phyloP scores from a whole-genome alignment of 164 flowering plant species.

The Platanus orientalis region DNA sequence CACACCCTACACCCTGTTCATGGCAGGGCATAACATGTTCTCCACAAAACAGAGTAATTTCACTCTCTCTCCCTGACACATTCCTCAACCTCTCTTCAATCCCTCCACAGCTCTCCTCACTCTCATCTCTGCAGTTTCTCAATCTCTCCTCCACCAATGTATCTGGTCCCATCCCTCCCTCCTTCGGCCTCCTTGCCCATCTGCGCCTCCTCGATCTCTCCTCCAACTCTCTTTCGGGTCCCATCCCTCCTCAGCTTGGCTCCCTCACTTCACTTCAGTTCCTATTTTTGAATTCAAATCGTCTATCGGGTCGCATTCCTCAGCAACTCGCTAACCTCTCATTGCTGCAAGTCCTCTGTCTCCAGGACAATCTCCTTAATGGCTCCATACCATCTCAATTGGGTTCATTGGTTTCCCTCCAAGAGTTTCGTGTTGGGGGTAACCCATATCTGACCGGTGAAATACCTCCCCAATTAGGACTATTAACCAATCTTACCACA shows the following conservation, averaged over 20 bases:
- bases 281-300: constrained; percentile 73
- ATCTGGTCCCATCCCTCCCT: constrained; percentile 80
- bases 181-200: constrained; percentile 49
- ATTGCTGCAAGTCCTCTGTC: constrained; percentile 66
- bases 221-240: constrained; percentile 68
- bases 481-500: constrained; percentile 68
- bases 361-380: constrained; percentile 80
- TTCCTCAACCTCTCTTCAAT: constrained; percentile 78
- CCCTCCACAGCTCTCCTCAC: constrained; percentile 64
- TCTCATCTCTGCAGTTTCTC: constrained; percentile 77
- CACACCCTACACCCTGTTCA: constrained; percentile 72
- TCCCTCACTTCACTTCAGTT: constrained; percentile 58
- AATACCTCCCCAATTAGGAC: constrained; percentile 71
- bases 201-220: constrained; percentile 83
- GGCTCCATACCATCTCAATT: constrained; percentile 74
- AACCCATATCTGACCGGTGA: constrained; percentile 67
- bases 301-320: constrained; percentile 64
- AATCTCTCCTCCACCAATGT: constrained; percentile 90
- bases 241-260: constrained; percentile 66
- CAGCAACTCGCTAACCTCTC: constrained; percentile 59
- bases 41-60: constrained; percentile 69
- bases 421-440: constrained; percentile 87
- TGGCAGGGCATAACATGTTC: constrained; percentile 94
- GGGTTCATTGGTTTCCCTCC: constrained; percentile 65
- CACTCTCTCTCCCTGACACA: constrained; percentile 76